phyloP scores from a whole-genome alignment of 208 protist species.

The Strigomonas galati region DNA sequence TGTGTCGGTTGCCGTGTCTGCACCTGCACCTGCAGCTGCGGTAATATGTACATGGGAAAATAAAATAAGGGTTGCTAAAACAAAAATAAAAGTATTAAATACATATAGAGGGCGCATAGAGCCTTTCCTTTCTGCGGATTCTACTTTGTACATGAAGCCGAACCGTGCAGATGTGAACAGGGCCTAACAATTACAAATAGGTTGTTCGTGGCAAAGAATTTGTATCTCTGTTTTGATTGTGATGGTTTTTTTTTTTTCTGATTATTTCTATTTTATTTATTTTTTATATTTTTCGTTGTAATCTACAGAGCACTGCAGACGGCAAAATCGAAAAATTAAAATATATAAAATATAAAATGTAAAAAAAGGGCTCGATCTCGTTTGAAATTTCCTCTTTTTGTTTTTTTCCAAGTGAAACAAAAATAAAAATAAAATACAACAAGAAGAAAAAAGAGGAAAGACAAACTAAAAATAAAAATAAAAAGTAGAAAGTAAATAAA shows the following conservation, averaged over 20 bases:
- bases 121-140: too few relatives aligned
- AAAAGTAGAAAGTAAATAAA: not conserved
- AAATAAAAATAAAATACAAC: constrained; percentile 5
- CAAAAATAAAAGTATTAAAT: not conserved
- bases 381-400: too few relatives aligned
- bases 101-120: not conserved
- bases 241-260: not conserved
- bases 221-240: not conserved
- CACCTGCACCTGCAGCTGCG: not conserved
- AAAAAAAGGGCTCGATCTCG: constrained; percentile 1
- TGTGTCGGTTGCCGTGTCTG: not conserved
- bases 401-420: not conserved
- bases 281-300: not conserved
- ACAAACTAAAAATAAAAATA: constrained; percentile 12
- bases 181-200: too few relatives aligned
- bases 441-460: constrained; percentile 2
- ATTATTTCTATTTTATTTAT: too few relatives aligned
- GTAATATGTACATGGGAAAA: not conserved
- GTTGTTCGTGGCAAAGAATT: not conserved
- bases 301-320: not conserved
- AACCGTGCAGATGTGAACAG: too few relatives aligned
- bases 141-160: too few relatives aligned
- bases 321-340: not conserved
- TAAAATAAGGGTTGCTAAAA: not conserved
- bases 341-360: not conserved